Evolutionary conservation across 805 yeast genomes (phyloP), one percentile per base, ranked within the genome.

Genomic region (Pichia eremophila): DNA sequence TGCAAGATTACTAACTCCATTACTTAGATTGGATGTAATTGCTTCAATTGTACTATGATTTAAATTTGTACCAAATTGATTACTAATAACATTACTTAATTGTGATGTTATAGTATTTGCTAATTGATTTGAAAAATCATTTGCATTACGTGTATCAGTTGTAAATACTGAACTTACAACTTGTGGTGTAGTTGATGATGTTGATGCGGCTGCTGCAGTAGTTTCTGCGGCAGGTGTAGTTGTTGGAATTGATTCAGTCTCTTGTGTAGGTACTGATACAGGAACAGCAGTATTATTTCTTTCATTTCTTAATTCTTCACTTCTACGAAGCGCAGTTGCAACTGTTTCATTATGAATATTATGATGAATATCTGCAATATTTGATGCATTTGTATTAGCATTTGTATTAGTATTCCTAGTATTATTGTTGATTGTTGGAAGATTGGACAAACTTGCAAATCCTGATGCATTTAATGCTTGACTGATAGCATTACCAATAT

Each of bases 71-170:
- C 32, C 36, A 27, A 41, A 36, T 5, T 36, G 41, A 2, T 35
- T 32, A 14, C 14, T 17, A 32, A 36, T 34, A 5, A 45, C 50
- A 39, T 44, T 32, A 5, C 37, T 34, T 5, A 49, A 35, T 37
- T 46, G 52, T 17, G 47, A 22, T 5, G 53, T 50, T 22, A 49
- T 39, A 8, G 45, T 44, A 34, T 28, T 39, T 2, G 54, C 51
- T 25, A 51, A 34, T 17, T 48, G 43, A 19, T 49, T 36, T 3
- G 54, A 51, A 41, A 49, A 41, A 41, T 44, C 47, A 27, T 18
- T 22, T 2, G 43, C 49, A 2, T 40, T 12, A 8, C 19, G 6
- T 10, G 39, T 8, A 17, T 15, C 29, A 4, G 8, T 25, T 15
- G 35, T 36, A 10, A 37, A 12, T 31, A 15, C 8, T 2, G 22